Percentiles rank a stretch among this genome's conserved stretches.
phyloP scores from a whole-genome alignment of 176 grass and related monocot genomes.

The Musa acuminata region DNA sequence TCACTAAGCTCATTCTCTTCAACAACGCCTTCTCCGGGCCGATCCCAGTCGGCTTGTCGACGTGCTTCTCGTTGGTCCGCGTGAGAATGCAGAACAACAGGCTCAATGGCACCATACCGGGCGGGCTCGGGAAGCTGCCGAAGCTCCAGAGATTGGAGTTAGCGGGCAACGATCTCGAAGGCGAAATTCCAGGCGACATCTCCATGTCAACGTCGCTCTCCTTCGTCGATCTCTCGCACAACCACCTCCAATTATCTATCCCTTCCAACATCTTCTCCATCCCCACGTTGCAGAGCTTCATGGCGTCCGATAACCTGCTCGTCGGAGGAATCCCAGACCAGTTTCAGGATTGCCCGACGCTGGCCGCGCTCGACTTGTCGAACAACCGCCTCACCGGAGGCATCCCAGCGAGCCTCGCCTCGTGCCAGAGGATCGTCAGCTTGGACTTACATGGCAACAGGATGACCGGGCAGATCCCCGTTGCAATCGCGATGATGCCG shows the following conservation, averaged over 20 bases:
- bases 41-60: slow-evolving; percentile 49
- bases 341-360: slow-evolving; percentile 78
- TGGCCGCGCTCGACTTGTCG: slow-evolving; percentile 73
- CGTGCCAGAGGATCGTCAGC: slow-evolving; percentile 73
- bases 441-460: slow-evolving; percentile 54
- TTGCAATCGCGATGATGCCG: slow-evolving; percentile 67
- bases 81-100: slow-evolving; percentile 76
- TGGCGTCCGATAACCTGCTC: slow-evolving; percentile 70
- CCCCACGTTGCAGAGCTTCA: slow-evolving; percentile 65
- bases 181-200: slow-evolving; percentile 73
- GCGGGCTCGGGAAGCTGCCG: slow-evolving; percentile 61
- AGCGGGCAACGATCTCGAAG: slow-evolving; percentile 59
- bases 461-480: slow-evolving; percentile 56
- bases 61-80: slow-evolving; percentile 68
- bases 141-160: slow-evolving; percentile 72
- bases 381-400: slow-evolving; percentile 51
- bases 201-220: slow-evolving; percentile 57
- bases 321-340: slow-evolving; percentile 65
- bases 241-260: slow-evolving; percentile 49
- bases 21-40: slow-evolving; percentile 60
- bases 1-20: slow-evolving; percentile 84
- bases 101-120: slow-evolving; percentile 53
- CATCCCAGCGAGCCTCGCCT: slow-evolving; percentile 59
- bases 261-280: slow-evolving; percentile 61
- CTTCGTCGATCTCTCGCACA: slow-evolving; percentile 80